phyloP scores from a whole-genome alignment of 257 asterid species.

The Nicotiana paniculata region DNA sequence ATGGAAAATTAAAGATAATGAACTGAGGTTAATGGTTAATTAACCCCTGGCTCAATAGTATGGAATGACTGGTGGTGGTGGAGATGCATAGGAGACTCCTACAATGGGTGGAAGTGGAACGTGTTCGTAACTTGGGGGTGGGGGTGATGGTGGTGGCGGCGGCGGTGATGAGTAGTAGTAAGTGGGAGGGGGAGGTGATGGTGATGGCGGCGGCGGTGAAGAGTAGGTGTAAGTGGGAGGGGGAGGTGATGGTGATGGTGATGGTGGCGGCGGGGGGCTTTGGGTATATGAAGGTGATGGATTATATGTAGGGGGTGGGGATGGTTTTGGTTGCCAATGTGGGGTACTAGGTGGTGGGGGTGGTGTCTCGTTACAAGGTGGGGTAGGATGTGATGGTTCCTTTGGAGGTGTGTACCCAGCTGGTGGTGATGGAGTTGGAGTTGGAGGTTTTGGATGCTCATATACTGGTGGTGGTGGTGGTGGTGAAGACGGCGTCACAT shows the following conservation, averaged over 20 bases:
- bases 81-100: constrained; percentile 32
- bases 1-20: constrained; percentile 1
- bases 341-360: constrained; percentile 25
- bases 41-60: constrained; percentile 17
- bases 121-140: constrained; percentile 26
- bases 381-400: constrained; percentile 28
- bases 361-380: constrained; percentile 9
- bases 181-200: constrained; percentile 27
- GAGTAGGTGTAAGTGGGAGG: constrained; percentile 22
- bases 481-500: constrained; percentile 8
- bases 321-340: constrained; percentile 22
- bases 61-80: constrained; percentile 41
- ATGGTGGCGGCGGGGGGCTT: constrained; percentile 9
- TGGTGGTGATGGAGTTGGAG: constrained; percentile 5
- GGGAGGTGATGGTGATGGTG: constrained; percentile 12
- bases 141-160: constrained; percentile 19
- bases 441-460: not conserved
- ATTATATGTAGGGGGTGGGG: constrained; percentile 12
- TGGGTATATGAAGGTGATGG: not conserved
- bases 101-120: constrained; percentile 30
- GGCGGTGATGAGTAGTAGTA: constrained; percentile 11
- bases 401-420: not conserved
- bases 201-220: constrained; percentile 17
- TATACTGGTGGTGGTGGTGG: constrained; percentile 16
- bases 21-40: constrained; percentile 1